Evolutionary conservation across 352 stramenopile genomes (phyloP).

Genomic region (Phytophthora cryptogea): DNA sequence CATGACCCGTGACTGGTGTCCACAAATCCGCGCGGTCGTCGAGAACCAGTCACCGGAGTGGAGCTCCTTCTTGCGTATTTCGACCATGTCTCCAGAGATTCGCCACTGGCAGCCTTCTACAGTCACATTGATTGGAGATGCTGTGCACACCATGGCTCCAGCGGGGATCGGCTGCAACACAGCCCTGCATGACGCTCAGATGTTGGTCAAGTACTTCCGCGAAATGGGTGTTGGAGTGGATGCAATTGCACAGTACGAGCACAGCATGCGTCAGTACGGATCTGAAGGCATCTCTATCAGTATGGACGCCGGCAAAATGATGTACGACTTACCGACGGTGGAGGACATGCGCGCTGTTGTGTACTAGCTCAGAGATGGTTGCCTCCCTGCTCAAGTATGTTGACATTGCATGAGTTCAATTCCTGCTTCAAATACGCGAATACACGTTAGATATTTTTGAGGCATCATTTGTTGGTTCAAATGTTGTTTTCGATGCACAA

Average conservation of each 20-base stretch:
- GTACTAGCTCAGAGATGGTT: slow-evolving; percentile 19
- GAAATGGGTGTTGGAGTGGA: slow-evolving; percentile 48
- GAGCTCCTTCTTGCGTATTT: slow-evolving; percentile 67
- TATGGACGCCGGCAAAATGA: slow-evolving; percentile 45
- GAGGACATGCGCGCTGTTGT: slow-evolving; percentile 51
- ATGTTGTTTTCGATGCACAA: neutral
- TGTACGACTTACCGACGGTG: slow-evolving; percentile 51
- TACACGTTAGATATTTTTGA: neutral
- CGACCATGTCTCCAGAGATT: slow-evolving; percentile 60
- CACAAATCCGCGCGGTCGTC: slow-evolving; percentile 47
- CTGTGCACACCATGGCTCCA: slow-evolving; percentile 65
- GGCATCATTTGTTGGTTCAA: neutral
- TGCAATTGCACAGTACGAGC: slow-evolving; percentile 59
- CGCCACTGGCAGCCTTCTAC: slow-evolving; percentile 43
- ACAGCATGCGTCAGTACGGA: slow-evolving; percentile 53
- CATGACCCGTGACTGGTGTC: slow-evolving; percentile 58
- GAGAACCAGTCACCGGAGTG: slow-evolving; percentile 48
- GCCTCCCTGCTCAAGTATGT: neutral
- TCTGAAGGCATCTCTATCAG: slow-evolving; percentile 47
- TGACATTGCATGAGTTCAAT: neutral
- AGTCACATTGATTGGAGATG: slow-evolving; percentile 65
- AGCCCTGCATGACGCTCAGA: slow-evolving; percentile 53
- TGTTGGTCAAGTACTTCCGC: slow-evolving; percentile 51
- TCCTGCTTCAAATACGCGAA: neutral
- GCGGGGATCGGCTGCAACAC: slow-evolving; percentile 63